Conservation (phyloP, 192 early-diverging fungal genomes). For the Rhizophagus clarus region DNA sequence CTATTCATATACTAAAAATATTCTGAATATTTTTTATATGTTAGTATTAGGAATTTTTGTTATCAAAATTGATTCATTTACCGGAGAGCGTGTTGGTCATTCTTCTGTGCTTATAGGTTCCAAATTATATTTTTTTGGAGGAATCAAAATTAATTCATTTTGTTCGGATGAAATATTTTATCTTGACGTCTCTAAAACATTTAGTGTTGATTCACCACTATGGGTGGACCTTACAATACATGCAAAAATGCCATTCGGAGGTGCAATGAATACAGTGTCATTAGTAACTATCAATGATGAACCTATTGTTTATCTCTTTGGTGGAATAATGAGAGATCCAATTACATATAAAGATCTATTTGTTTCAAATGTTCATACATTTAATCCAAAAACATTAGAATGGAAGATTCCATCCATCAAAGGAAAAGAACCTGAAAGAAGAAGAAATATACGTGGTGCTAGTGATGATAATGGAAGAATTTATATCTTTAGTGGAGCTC, state of each 20-base stretch:
- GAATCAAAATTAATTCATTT: not conserved
- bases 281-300: not conserved
- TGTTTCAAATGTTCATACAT: not conserved
- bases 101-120: not conserved
- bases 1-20: too few relatives aligned
- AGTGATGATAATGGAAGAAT: slow-evolving; percentile 1
- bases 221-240: not conserved
- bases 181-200: not conserved
- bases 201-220: not conserved
- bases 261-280: not conserved
- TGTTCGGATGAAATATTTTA: not conserved
- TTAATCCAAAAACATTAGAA: not conserved
- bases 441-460: not conserved
- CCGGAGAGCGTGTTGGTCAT: not conserved
- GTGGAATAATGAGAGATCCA: not conserved
- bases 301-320: not conserved
- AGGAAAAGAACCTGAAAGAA: not conserved
- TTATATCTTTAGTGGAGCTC: not conserved
- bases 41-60: not conserved
- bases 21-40: not conserved
- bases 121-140: not conserved
- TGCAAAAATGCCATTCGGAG: not conserved
- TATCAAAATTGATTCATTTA: not conserved
- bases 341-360: not conserved
- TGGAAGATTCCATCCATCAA: not conserved